A percentile compares a stretch with the other conserved stretches of the same genome.
These are phyloP conservation scores for Sporothrix sp. DNA, from an alignment of 2,329 filamentous ascomycete genomes.

Conservation along the genomic window DNA sequence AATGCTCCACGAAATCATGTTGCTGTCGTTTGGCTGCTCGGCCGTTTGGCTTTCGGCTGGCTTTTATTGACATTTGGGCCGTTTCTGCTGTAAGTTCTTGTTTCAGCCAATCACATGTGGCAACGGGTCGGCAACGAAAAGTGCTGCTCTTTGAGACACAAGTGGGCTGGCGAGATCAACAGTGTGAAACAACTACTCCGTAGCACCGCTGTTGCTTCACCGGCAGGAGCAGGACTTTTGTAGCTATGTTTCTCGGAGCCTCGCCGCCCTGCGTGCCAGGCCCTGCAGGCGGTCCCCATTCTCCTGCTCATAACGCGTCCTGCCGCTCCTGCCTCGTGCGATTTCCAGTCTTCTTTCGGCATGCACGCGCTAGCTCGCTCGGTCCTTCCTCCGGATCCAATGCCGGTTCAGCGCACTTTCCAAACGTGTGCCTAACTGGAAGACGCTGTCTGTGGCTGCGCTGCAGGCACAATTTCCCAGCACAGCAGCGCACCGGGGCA, in stretches of 20 bases:
- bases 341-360: neutral
- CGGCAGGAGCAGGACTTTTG: too few species aligned
- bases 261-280: too few species aligned
- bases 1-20: too few species aligned
- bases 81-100: too few species aligned
- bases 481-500: constrained; percentile 6
- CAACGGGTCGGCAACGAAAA: too few species aligned
- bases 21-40: neutral
- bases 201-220: neutral
- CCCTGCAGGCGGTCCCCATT: neutral
- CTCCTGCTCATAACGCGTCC: constrained; percentile 2
- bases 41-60: neutral
- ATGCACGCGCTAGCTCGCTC: neutral
- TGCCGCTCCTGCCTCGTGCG: neutral
- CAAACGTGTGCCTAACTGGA: too few species aligned
- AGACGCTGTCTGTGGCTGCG: neutral
- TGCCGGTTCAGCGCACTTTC: neutral
- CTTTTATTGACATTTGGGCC: neutral
- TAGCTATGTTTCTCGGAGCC: too few species aligned
- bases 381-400: neutral
- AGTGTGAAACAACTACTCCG: constrained; percentile 5
- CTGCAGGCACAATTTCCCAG: neutral
- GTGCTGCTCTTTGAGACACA: too few species aligned
- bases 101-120: neutral
- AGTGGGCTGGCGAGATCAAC: too few species aligned